These are phyloP conservation scores for Haematococcus lacustris DNA, from an alignment of 139 green algal genomes.

Conservation along the genomic window DNA sequence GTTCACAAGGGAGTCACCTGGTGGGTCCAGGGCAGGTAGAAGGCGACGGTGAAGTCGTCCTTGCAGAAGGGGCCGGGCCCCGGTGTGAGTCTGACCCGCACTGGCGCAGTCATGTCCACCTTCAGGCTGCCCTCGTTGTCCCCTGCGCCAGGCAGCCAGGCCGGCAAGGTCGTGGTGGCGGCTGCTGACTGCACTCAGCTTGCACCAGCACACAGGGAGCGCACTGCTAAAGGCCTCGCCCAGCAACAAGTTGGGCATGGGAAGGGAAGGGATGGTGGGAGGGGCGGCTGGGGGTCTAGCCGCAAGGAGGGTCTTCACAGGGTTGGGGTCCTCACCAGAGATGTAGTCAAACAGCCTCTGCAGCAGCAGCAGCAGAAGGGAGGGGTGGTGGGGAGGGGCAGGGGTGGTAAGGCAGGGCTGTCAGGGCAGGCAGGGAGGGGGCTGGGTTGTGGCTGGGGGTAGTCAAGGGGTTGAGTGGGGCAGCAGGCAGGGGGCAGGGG, in stretches of 20 bases:
- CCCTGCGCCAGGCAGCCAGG: too few relatives aligned
- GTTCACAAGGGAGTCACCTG: slow-evolving; percentile 38
- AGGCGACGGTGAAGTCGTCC: slow-evolving; percentile 62
- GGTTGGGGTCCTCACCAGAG: slow-evolving; percentile 14
- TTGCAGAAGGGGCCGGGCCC: slow-evolving; percentile 38
- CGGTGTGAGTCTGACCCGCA: neutral
- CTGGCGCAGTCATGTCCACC: slow-evolving; percentile 67
- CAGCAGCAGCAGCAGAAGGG: neutral
- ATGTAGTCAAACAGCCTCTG: slow-evolving; percentile 39
- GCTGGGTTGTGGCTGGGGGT: too few relatives aligned
- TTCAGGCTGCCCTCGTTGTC: slow-evolving; percentile 47
- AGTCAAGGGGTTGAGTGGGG: too few relatives aligned
- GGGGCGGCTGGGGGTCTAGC: too few relatives aligned
- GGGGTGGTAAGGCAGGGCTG: too few relatives aligned
- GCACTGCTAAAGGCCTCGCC: too few relatives aligned
- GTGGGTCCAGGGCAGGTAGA: slow-evolving; percentile 60
- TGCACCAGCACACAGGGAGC: neutral
- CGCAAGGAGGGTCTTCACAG: too few relatives aligned
- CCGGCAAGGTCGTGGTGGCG: too few relatives aligned
- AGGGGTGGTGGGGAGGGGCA: neutral
- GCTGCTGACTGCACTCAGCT: neutral
- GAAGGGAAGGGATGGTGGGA: too few relatives aligned
- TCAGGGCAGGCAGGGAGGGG: too few relatives aligned
- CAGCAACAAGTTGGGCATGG: too few relatives aligned
- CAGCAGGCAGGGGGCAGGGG: neutral